These are phyloP conservation scores for Suillus placidus DNA, from an alignment of 768 basidiomycete genomes.

Conservation along the genomic window DNA sequence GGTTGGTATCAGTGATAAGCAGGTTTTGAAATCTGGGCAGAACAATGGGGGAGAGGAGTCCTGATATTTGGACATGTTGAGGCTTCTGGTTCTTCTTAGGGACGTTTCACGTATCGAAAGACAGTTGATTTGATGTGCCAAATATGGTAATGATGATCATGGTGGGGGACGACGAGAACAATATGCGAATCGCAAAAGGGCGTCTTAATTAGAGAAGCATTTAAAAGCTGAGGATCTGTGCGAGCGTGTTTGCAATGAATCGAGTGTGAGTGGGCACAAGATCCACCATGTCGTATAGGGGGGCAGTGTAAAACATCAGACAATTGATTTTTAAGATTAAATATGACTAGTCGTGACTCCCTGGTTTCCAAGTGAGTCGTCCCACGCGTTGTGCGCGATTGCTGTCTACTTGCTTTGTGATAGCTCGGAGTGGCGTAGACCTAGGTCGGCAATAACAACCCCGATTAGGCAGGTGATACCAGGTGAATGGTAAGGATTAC, in stretches of 20 bases:
- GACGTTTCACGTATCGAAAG: neutral
- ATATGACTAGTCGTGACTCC: too few species aligned
- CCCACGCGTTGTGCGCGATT: neutral
- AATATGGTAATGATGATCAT: neutral
- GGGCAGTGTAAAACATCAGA: neutral
- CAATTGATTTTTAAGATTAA: neutral
- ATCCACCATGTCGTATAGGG: too few species aligned
- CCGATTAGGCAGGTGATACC: neutral
- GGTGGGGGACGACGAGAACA: neutral
- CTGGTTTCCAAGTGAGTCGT: constrained; percentile 1
- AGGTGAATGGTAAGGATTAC: constrained; percentile 1
- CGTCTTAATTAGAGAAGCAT: neutral
- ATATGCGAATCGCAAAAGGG: constrained; percentile 1
- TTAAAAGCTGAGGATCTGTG: neutral
- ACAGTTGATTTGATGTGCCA: too few species aligned
- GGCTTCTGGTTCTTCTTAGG: constrained; percentile 11
- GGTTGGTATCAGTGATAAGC: neutral
- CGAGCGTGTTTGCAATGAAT: neutral
- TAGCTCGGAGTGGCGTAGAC: neutral
- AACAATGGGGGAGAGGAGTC: constrained; percentile 1
- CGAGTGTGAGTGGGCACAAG: too few species aligned
- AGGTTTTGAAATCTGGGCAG: neutral
- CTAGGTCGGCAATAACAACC: neutral
- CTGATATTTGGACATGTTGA: neutral
- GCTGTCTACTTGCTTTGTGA: neutral